A percentile compares a stretch with the other conserved stretches of the same genome.
These are phyloP conservation scores for Oryza longistaminata DNA, from an alignment of 176 grass and related monocot species.

Conservation along the genomic window DNA sequence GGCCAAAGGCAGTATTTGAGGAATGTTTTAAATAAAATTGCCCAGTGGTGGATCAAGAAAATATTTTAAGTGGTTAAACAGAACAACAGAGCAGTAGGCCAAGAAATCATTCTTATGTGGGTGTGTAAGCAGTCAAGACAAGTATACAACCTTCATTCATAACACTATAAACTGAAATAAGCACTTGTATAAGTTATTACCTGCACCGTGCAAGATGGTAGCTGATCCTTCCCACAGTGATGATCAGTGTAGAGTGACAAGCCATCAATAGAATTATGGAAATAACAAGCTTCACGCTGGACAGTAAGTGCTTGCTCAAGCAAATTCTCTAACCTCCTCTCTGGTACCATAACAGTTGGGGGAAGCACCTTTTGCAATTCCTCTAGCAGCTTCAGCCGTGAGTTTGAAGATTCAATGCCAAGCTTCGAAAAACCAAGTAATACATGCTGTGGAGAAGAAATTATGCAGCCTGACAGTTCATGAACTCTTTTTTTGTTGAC, in stretches of 20 bases:
- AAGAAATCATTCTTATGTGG: conserved; percentile 3
- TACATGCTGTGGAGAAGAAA: conserved; percentile 54
- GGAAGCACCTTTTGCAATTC: conserved; percentile 86
- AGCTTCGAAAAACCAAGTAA: conserved; percentile 58
- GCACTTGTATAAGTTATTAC: conserved; percentile 36
- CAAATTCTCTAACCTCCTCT: conserved; percentile 82
- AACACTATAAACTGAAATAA: conserved; percentile 30
- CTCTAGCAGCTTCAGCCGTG: conserved; percentile 68
- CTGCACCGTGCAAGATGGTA: conserved; percentile 72
- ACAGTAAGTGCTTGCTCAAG: conserved; percentile 81
- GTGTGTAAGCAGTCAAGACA: not conserved
- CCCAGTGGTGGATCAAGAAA: not conserved
- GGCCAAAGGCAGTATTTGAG: not conserved
- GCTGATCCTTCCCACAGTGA: conserved; percentile 79
- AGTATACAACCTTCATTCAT: conserved; percentile 14
- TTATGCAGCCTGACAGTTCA: conserved; percentile 62
- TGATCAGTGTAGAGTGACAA: conserved; percentile 84
- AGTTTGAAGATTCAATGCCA: conserved; percentile 48
- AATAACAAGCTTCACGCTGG: conserved; percentile 79
- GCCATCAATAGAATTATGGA: conserved; percentile 81
- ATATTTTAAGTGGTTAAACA: not conserved
- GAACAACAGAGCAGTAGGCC: not conserved
- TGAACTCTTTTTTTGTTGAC: conserved; percentile 72
- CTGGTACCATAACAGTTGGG: conserved; percentile 74
- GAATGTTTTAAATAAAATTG: not conserved